Evolutionary conservation across 2,329 filamentous ascomycete species (phyloP), one percentile per base, ranked within the genome.

Genomic region (Trichophyton mentagrophytes): DNA sequence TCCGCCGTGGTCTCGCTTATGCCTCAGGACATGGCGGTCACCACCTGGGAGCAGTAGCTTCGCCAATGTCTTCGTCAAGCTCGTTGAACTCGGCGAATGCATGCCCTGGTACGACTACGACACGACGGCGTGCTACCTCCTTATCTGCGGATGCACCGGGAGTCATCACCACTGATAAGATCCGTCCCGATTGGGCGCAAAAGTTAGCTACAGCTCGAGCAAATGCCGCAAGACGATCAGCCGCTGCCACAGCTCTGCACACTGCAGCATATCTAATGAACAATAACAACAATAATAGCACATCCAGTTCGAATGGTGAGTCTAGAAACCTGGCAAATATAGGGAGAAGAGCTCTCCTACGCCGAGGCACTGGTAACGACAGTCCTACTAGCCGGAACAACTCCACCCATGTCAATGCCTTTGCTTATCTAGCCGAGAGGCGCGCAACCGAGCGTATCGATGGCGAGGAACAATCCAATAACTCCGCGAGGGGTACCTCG

Each of bases 191-290:
- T 68, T 99, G 93, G 93, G 85, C 89, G 0, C 86, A 87, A 61
- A 99, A 97, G 72, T 79, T 99, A 58, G 85, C 88, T 11, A 83
- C 88, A 67, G 92, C 92, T 61, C 85, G 90, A 60, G 86, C 89
- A 4, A 90, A 96, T 70, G 87, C 90, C 64, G 84, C 93, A 3
- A 82, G 93, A 62, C 81, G 93, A 65, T 89, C 93, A 25, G 93
- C 93, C 0, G 93, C 93, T 0, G 93, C 93, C 0, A 97, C 93
- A 0, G 92, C 93, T 15, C 76, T 97, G 3, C 93, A 99, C 67
- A 95, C 93, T 30, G 93, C 93, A 3, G 93, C 93, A 0, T 97
- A 97, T 70, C 77, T 97, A 58, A 89, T 96, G 77, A 85, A 86
- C 7, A 44, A 44, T 17, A 44, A 44, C 40, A 44, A 44, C 15